Percentiles rank a stretch among this genome's conserved stretches.
These are phyloP conservation scores for Trichomonas vaginalis DNA, from an alignment of 208 protist species.

Conservation along the genomic window DNA sequence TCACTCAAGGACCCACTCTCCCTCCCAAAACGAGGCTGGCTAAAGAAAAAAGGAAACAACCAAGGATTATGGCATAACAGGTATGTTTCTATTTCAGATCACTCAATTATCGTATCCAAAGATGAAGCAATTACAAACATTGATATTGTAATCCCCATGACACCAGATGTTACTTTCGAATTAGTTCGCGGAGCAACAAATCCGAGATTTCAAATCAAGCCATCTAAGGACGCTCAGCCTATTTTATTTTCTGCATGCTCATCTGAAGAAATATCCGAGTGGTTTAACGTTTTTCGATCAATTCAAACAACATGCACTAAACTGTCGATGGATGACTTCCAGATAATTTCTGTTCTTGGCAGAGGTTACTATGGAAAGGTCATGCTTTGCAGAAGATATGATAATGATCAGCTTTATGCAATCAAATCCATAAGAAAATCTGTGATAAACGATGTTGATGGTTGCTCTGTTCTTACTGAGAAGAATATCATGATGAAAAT, in stretches of 20 bases:
- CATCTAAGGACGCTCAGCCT: not conserved
- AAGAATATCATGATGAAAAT: not conserved
- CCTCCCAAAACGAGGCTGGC: not conserved
- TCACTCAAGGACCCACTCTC: too few species aligned
- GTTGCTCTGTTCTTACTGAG: not conserved
- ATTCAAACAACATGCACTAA: not conserved
- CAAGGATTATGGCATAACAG: not conserved
- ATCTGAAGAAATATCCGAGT: not conserved
- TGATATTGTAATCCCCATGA: not conserved
- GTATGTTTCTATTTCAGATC: not conserved
- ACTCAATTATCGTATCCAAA: not conserved
- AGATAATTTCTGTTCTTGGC: not conserved
- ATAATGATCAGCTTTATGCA: not conserved
- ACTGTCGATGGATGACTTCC: not conserved
- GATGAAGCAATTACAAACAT: not conserved
- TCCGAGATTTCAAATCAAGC: not conserved
- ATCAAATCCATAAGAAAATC: not conserved
- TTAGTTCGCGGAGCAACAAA: not conserved
- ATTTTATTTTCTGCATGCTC: not conserved
- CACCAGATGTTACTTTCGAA: not conserved
- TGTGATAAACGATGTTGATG: not conserved
- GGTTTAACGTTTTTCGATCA: not conserved
- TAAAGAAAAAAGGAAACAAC: not conserved
- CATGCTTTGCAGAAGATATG: not conserved
- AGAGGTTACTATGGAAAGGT: slow-evolving; percentile 13